Base-by-base conservation (phyloP, 1,284 basidiomycete species). In the Melampsora americana region DNA sequence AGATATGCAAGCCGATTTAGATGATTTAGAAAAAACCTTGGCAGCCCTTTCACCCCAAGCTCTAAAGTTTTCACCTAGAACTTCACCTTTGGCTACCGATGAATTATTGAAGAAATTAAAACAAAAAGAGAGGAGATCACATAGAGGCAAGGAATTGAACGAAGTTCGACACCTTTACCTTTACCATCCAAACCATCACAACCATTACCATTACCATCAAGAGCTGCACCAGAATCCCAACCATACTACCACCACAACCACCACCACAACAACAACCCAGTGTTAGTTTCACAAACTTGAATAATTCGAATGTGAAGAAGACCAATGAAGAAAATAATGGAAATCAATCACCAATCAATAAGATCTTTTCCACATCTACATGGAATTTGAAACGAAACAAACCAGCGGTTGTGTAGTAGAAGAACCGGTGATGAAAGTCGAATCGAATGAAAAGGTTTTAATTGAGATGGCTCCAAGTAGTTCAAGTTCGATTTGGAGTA, bases 11-110 rank as follows among this genome's bases (percentile, higher is more conserved):
- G 50, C 42, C 14, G 66, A 75, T 23, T 66, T 75, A 9, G 66
- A 75, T 23, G 53, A 75, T 28, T 44, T 75, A 28, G 72, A 75
- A 62, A 30, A 68, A 60, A 46, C 66, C 1, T 35, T 75, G 7
- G 72, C 56, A n/a, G 42, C 6, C 23, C 66, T 75, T 32, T 67
- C 72, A 18, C 72, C 72, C 1, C 42, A 59, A 23, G 72, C 64
- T 12, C 50, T 75, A 12, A 66, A 64, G 6, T 26, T 7, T 12
- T 9, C 35, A 16, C 32, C 44, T 18, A 11, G 26, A 56, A 56
- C n/a, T 14, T n/a, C n/a, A 23, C 53, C 53, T 23, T 12, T 28
- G 53, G 28, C n/a, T 56, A 56, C 53, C 7, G 53, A 56, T 56
- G 53, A 56, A 14, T n/a, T 56, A 23, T 23, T 56, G 16, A 56